phyloP scores from a whole-genome alignment of 192 early-diverging fungal genomes.

The Podila epicladia region DNA sequence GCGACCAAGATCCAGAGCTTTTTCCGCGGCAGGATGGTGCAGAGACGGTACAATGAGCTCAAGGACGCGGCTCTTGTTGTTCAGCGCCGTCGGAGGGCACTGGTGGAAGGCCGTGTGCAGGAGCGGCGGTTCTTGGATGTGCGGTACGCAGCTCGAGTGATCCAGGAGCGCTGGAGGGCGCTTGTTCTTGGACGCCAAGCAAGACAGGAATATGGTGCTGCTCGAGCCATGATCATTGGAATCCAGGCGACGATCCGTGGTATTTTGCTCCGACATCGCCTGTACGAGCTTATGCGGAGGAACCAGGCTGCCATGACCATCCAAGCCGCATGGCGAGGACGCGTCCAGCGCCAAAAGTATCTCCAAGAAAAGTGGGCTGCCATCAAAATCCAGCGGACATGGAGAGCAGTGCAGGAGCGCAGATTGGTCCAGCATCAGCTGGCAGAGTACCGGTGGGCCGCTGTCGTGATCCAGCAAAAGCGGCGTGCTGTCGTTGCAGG shows the following conservation, averaged over 20 bases:
- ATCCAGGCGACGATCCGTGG: slow-evolving; percentile 33
- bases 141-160: slow-evolving; percentile 17
- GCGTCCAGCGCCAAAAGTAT: slow-evolving; percentile 17
- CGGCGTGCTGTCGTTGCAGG: slow-evolving; percentile 30
- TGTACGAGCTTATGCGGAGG: slow-evolving; percentile 25
- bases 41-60: slow-evolving; percentile 18
- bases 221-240: slow-evolving; percentile 7
- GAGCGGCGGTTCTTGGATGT: slow-evolving; percentile 13
- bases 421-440: slow-evolving; percentile 20
- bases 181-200: slow-evolving; percentile 14
- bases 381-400: slow-evolving; percentile 27
- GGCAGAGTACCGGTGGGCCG: slow-evolving; percentile 23
- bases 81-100: slow-evolving; percentile 25
- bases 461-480: slow-evolving; percentile 30
- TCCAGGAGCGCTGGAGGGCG: slow-evolving; percentile 42
- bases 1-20: slow-evolving; percentile 21
- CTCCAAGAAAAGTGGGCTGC: slow-evolving; percentile 6
- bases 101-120: slow-evolving; percentile 24
- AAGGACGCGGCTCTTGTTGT: slow-evolving; percentile 11
- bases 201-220: slow-evolving; percentile 8
- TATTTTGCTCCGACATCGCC: slow-evolving; percentile 30
- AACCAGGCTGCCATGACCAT: slow-evolving; percentile 28
- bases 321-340: slow-evolving; percentile 38
- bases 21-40: slow-evolving; percentile 18
- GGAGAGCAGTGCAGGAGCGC: slow-evolving; percentile 32